phyloP scores from a whole-genome alignment of 352 stramenopile species.

The Phytophthora meadii region DNA sequence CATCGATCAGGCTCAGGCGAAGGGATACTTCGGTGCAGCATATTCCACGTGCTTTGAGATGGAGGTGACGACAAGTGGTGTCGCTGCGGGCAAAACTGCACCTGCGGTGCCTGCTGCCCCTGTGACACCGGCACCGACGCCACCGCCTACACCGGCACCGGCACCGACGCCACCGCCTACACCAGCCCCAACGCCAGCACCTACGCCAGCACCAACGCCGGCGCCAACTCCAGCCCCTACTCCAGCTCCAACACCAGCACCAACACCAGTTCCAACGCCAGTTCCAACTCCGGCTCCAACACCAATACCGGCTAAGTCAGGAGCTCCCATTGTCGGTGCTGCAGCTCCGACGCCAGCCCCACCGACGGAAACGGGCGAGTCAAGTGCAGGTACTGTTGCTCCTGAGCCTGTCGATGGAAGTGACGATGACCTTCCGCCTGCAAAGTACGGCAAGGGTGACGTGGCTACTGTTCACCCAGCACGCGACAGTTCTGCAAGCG shows the following conservation, averaged over 20 bases:
- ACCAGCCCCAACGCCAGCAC: slow-evolving; percentile 1
- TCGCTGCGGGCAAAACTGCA: not conserved
- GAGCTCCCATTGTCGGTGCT: slow-evolving; percentile 14
- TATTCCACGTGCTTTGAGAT: slow-evolving; percentile 79
- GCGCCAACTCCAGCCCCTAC: slow-evolving; percentile 3
- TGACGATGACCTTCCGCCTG: slow-evolving; percentile 8
- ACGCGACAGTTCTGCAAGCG: slow-evolving; percentile 16
- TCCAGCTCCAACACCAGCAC: not conserved
- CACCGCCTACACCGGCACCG: not conserved
- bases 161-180: not conserved
- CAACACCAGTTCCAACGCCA: slow-evolving; percentile 3
- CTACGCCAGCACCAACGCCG: slow-evolving; percentile 2
- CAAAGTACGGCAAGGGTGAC: slow-evolving; percentile 12
- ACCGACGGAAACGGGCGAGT: not conserved
- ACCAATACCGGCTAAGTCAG: slow-evolving; percentile 3
- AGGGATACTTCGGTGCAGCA: slow-evolving; percentile 69
- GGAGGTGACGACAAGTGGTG: slow-evolving; percentile 41
- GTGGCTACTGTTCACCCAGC: slow-evolving; percentile 19
- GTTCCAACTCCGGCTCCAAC: slow-evolving; percentile 1
- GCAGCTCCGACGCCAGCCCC: slow-evolving; percentile 2
- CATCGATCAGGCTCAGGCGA: slow-evolving; percentile 53
- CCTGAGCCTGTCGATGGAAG: slow-evolving; percentile 12
- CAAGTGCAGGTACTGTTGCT: slow-evolving; percentile 12
- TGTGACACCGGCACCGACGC: not conserved
- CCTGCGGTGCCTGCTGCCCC: not conserved